Base-by-base conservation (phyloP, 805 yeast genomes). In the Candida sonorensis region DNA sequence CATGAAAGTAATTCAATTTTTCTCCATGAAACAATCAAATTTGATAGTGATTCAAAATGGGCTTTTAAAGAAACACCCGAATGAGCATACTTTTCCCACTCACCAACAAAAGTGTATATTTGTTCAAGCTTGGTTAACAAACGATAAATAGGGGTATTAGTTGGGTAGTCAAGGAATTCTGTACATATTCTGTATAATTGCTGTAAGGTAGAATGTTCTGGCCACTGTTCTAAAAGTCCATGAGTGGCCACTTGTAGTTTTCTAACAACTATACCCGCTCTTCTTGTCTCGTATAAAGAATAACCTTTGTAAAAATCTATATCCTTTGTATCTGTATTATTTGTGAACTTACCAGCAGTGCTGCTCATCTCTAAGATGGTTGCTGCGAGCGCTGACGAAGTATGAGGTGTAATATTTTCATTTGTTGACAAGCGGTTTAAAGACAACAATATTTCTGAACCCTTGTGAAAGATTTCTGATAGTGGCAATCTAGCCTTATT, bases 1-100 rank as follows among this genome's bases (percentile, higher is more conserved):
- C 97, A 92, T 1, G 94, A 78, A 0, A 80, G 66, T 29, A 92
- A 67, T 54, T 92, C 99, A 24, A 88, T 55, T 46, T 74, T 75
- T 64, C 99, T 75, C 99, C 99, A 92, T 0, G 82, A 67, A 4
- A 92, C 88, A 42, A 92, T 82, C 38, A 88, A 59, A 0, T 58
- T 48, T 0, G 94, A 77, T 19, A 85, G 56, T 10, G 68, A 64
- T 25, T 74, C 78, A 39, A 78, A 69, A 31, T 73, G 70, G 1
- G 46, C 48, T 24, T 62, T 62, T 31, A 92, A 59, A 1, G 94
- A 72, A 1, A 82, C 88, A 31, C 82, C 79, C 9, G 76, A 67
- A 18, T 87, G 76, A 1, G 97, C 95, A 57, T 83, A 87, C 42
- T 84, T 81, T 53, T 92, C 92, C 97, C 98, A 92, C 53, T 92